Evolutionary conservation across 257 asterid species (phyloP), one percentile per base, ranked within the genome.

Genomic region (Oldenlandia corymbosa): DNA sequence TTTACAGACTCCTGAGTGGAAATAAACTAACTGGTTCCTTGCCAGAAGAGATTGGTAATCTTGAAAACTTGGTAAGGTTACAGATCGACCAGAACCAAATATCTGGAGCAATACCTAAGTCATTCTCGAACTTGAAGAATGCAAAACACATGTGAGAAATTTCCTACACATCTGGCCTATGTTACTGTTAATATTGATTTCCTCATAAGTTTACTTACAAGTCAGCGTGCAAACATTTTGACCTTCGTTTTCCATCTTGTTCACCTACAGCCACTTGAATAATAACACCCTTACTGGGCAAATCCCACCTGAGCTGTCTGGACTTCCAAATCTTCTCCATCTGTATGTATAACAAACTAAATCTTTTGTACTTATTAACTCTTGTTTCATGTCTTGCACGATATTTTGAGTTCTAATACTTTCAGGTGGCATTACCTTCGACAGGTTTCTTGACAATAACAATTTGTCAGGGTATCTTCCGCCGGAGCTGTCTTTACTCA

Each of bases 401-500:
- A 63, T 5, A 52, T 48, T 31, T n/a, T 66, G 58, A 64, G 16
- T 32, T 64, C 60, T 84, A n/a, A n/a, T n/a, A n/a, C n/a, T n/a
- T n/a, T n/a, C n/a, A n/a, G n/a, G n/a, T n/a, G n/a, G n/a, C n/a
- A n/a, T n/a, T n/a, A n/a, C n/a, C n/a, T n/a, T n/a, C n/a, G n/a
- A 67, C 95, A 93, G 99, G 84, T 85, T 93, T 82, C 90, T 93
- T 52, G 99, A 93, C 76, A 93, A 84, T 83, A 93, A 93, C 79
- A 84, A 93, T 80, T 78, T 93, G 79, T 80, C 97, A 0, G 99
- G 99, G 63, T 42, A 62, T 76, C 96, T 93, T 78, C 99, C 97
- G 27, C 85, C 90, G 0, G 91, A 84, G 79, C 80, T 91, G 71
- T 81, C 90, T 62, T 70, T 69, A 67, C 69, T 74, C 73, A 95